A percentile compares a stretch with the other conserved stretches of the same genome.
Conservation (phyloP, 306 rosid species). For the Cyclanthera cordifolia region DNA sequence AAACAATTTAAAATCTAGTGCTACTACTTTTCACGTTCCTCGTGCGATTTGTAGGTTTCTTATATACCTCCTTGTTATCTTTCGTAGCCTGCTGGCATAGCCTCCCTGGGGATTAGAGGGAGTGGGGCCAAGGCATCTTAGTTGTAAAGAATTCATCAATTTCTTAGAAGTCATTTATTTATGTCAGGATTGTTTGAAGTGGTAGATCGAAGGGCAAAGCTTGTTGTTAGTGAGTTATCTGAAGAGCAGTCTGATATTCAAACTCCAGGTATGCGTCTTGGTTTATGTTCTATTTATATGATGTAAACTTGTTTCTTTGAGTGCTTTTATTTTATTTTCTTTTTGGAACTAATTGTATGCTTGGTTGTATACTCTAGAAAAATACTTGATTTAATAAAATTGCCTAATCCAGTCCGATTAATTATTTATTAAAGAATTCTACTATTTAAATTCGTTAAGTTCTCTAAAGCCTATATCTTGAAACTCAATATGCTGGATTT, state of each 20-base stretch:
- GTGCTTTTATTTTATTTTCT: neutral
- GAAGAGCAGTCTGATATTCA: constrained; percentile 63
- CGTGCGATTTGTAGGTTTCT: neutral
- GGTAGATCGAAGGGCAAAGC: constrained; percentile 91
- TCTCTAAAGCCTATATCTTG: neutral
- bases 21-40: neutral
- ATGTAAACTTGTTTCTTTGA: neutral
- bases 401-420: neutral
- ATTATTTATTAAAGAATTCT: neutral
- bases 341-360: neutral
- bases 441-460: neutral
- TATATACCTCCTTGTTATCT: neutral
- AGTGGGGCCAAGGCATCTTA: neutral
- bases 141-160: neutral
- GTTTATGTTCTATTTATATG: neutral
- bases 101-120: neutral
- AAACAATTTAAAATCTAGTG: neutral
- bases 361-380: neutral
- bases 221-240: constrained; percentile 54
- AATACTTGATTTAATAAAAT: neutral
- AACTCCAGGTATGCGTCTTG: constrained; percentile 48
- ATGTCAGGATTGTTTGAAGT: constrained; percentile 69
- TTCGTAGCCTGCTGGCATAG: neutral
- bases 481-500: neutral
- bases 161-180: neutral